phyloP scores from a whole-genome alignment of 1,139 yeast species.

The Taphrina deformans region DNA sequence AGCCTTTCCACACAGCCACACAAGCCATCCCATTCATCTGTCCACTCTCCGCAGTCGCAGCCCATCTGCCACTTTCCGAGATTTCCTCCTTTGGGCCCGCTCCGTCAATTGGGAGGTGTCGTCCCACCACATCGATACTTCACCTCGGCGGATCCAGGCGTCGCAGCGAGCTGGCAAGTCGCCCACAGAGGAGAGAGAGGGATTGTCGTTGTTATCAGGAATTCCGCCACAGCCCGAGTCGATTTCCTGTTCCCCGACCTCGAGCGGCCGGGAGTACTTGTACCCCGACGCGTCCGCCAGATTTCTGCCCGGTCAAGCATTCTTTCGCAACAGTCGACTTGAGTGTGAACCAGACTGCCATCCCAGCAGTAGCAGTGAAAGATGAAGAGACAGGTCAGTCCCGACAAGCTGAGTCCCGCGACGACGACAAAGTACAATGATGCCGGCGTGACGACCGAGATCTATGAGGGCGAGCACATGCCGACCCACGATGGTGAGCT shows the following conservation, averaged over 20 bases:
- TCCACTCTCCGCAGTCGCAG: neutral
- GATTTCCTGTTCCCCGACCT: neutral
- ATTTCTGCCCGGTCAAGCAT: neutral
- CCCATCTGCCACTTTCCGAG: too few species aligned
- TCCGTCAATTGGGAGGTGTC: too few species aligned
- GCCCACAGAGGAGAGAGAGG: too few species aligned
- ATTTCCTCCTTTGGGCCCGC: too few species aligned
- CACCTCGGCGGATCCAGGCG: too few species aligned
- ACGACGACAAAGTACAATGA: neutral
- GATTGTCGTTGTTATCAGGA: neutral
- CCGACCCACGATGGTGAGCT: constrained; percentile 3
- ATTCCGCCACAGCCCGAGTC: neutral
- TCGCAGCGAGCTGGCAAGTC: too few species aligned
- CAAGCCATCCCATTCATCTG: too few species aligned
- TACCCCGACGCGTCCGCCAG: neutral
- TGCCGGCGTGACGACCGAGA: neutral
- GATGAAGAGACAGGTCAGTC: neutral
- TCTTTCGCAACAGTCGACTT: neutral
- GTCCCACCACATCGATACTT: too few species aligned
- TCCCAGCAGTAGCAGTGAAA: neutral
- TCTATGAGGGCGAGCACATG: constrained; percentile 1
- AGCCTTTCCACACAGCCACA: neutral
- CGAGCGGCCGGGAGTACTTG: neutral
- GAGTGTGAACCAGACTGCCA: too few species aligned
- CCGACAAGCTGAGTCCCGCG: neutral